Conservation (phyloP, 139 green algal genomes). For the Chlamydomonas sphaeroides region DNA sequence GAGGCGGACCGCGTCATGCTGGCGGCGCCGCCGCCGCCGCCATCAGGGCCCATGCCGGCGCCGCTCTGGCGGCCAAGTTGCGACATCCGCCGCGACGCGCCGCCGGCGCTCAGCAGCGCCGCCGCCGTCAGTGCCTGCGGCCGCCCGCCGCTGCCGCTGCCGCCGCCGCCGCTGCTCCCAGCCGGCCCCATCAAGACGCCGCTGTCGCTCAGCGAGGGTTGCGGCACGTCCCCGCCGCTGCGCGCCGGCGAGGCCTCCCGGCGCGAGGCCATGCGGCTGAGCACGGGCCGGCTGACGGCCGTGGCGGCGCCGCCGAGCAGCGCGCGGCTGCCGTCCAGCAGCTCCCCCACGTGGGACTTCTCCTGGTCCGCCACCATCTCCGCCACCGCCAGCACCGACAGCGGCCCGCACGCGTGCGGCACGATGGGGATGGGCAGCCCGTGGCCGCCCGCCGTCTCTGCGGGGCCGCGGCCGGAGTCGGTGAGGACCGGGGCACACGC, state of each 20-base stretch:
- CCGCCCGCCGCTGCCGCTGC: no score
- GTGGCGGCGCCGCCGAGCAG: neutral
- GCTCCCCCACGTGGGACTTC: neutral
- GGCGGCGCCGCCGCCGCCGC: neutral
- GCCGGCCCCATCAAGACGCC: no score
- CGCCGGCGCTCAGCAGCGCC: no score
- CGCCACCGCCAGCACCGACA: slow-evolving; percentile 32
- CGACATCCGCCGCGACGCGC: neutral
- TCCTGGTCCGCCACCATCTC: slow-evolving; percentile 40
- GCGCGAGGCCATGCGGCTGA: neutral
- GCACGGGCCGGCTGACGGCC: no score
- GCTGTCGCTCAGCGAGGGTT: neutral
- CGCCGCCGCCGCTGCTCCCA: neutral
- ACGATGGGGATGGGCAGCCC: slow-evolving; percentile 45
- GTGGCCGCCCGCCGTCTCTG: slow-evolving; percentile 7
- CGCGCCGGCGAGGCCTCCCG: neutral
- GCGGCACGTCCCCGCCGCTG: no score
- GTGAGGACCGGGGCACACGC: no score
- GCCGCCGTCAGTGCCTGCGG: no score
- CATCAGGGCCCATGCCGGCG: no score
- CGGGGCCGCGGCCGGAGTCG: no score
- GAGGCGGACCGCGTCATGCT: slow-evolving; percentile 19
- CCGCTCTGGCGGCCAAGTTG: no score
- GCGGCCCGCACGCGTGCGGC: slow-evolving; percentile 17
- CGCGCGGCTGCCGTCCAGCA: slow-evolving; percentile 22